Evolutionary conservation across 1,284 basidiomycete species (phyloP), one percentile per base, ranked within the genome.

Genomic region (Malassezia slooffiae): DNA sequence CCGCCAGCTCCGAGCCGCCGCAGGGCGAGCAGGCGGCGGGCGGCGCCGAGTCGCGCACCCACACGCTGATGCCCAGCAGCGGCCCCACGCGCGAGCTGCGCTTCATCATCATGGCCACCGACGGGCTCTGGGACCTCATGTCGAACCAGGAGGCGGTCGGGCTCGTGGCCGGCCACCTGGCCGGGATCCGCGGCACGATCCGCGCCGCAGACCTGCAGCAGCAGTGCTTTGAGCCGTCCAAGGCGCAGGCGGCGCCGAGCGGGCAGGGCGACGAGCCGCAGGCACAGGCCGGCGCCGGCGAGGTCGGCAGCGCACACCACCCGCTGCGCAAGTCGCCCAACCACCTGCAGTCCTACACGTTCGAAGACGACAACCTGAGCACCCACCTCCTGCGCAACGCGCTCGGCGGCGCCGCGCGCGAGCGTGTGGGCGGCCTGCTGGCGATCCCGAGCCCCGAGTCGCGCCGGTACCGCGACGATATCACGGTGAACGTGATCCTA

Each of bases 341-440:
- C 19, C 29, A 55, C 17, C 44, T 53, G 9, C 39, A 50, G 22
- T 50, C 55, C 11, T 69, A 58, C 50, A 57, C 55, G 4, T 69
- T 69, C 47, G 54, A 65, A 49, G 90, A 97, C 67, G 79, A 80
- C 24, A 89, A 95, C 65, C 73, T 88, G 41, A 79, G 84, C 41
- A 82, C 87, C 13, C 93, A 96, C 71, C 74, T 97, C 27, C 88
- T 96, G 51, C 77, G 91, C 53, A 97, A 97, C 64, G 86, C 88
- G 11, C 79, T 96, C 47, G 90, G 85, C 21, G 89, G 90, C 15
- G 87, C 79, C 0, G 80, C 93, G 64, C 75, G 78, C 48, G 72
- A 72, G 46, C 72, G 74, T 41, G 75, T 93, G 43, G 77, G 80
- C 17, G 78, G 78, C 64, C 62, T 84, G 52, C 72, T 96, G 61